Conservation (phyloP, 192 early-diverging fungal genomes). For the Gigaspora rosea region DNA sequence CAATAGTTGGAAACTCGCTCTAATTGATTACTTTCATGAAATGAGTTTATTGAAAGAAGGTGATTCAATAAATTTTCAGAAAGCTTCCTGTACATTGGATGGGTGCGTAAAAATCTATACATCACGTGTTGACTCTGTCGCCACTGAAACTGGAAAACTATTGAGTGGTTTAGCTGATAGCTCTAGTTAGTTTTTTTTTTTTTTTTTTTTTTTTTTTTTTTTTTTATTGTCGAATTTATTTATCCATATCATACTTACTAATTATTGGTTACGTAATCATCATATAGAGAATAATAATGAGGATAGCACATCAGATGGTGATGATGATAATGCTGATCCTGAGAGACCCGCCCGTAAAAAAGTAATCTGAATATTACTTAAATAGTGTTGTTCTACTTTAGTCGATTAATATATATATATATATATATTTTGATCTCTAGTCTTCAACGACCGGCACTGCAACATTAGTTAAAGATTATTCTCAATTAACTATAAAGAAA, state of each 20-base stretch:
- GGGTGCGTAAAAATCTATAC: constrained; percentile 98
- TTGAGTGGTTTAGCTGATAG: constrained; percentile 84
- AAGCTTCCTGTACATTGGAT: constrained; percentile 94
- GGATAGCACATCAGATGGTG: constrained; percentile 18
- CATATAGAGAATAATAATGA: neutral
- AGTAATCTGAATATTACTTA: constrained; percentile 24
- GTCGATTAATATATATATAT: neutral
- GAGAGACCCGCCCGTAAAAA: constrained; percentile 44
- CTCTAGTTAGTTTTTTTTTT: constrained; percentile 43
- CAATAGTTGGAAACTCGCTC: constrained; percentile 95
- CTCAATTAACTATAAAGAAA: constrained; percentile 76
- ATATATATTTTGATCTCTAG: neutral
- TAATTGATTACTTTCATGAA: constrained; percentile 99
- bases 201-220: neutral
- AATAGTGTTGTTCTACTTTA: neutral
- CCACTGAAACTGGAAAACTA: constrained; percentile 87
- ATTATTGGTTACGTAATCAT: neutral
- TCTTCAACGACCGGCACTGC: constrained; percentile 49
- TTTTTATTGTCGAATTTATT: neutral
- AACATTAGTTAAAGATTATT: constrained; percentile 84
- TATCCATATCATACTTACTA: constrained; percentile 6
- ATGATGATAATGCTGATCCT: constrained; percentile 49
- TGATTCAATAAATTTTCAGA: constrained; percentile 98
- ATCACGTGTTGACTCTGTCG: constrained; percentile 95
- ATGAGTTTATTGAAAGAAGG: constrained; percentile 92